Percentiles rank a stretch among this genome's conserved stretches.
Conservation (phyloP, 2,329 filamentous ascomycete species). For the Harringtonia lauricola region DNA sequence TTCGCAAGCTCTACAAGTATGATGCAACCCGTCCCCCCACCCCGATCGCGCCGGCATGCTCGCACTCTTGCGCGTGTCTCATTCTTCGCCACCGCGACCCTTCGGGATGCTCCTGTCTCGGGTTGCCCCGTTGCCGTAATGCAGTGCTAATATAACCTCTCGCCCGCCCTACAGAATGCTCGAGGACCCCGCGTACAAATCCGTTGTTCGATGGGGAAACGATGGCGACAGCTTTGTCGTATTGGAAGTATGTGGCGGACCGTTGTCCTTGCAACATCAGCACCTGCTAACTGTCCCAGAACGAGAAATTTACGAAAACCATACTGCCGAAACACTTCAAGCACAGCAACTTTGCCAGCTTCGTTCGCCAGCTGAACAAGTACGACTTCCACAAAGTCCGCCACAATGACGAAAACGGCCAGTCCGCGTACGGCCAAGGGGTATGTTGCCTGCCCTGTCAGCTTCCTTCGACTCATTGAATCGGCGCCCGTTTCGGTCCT, state of each 20-base stretch:
- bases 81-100: too few relatives aligned
- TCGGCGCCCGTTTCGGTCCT: conserved; percentile 5
- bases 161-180: conserved; percentile 61
- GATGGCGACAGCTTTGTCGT: conserved; percentile 95
- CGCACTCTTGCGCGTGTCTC: too few relatives aligned
- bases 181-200: conserved; percentile 85
- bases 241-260: conserved; percentile 60
- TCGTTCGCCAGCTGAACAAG: conserved; percentile 91
- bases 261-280: neutral
- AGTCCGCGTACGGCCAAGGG: conserved; percentile 71
- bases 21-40: conserved; percentile 11
- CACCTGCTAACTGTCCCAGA: conserved; percentile 42
- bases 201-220: conserved; percentile 91
- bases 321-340: conserved; percentile 98
- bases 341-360: conserved; percentile 96
- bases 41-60: conserved; percentile 6
- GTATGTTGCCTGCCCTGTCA: conserved; percentile 32
- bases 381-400: conserved; percentile 98
- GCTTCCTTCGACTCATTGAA: conserved; percentile 4
- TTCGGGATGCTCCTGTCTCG: too few relatives aligned
- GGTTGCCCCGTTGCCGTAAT: neutral
- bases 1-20: conserved; percentile 97
- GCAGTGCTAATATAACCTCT: conserved; percentile 13
- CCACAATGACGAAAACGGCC: conserved; percentile 75
- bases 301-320: conserved; percentile 95